These are phyloP conservation scores for Diutina ranongensis DNA, from an alignment of 1,139 yeast genomes.

Conservation along the genomic window DNA sequence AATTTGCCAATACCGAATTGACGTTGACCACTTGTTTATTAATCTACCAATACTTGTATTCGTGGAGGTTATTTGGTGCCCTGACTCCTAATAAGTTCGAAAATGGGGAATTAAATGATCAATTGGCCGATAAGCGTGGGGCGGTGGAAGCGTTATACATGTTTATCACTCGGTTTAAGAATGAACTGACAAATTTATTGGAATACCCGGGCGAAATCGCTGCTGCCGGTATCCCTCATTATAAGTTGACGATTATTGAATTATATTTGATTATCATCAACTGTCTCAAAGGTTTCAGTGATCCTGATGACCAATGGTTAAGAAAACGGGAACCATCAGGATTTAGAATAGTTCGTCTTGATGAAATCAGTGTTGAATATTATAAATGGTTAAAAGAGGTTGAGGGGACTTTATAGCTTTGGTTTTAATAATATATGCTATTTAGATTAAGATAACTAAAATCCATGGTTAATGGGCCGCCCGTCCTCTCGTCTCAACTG, in stretches of 20 bases:
- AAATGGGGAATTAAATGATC: background rate
- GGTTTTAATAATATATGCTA: background rate
- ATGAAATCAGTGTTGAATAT: constrained; percentile 1
- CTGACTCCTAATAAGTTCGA: background rate
- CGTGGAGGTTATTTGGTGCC: constrained; percentile 6
- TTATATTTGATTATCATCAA: constrained; percentile 11
- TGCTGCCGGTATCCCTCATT: constrained; percentile 20
- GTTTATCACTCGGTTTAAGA: constrained; percentile 33
- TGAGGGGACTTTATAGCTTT: background rate
- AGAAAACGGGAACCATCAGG: background rate
- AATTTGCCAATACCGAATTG: constrained; percentile 24
- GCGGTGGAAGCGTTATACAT: constrained; percentile 27
- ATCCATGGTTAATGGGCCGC: background rate
- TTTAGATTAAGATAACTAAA: background rate
- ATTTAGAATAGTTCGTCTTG: background rate
- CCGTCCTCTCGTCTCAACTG: background rate
- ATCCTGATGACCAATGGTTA: background rate
- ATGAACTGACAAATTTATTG: constrained; percentile 13
- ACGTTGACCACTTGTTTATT: background rate
- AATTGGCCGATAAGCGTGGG: constrained; percentile 3
- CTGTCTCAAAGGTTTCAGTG: constrained; percentile 8
- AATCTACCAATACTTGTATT: background rate
- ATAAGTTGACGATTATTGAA: constrained; percentile 29
- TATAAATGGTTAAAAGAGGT: background rate
- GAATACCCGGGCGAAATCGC: constrained; percentile 7